Base-by-base conservation (phyloP, 2,329 filamentous ascomycete genomes). In the Penicillium sp. region DNA sequence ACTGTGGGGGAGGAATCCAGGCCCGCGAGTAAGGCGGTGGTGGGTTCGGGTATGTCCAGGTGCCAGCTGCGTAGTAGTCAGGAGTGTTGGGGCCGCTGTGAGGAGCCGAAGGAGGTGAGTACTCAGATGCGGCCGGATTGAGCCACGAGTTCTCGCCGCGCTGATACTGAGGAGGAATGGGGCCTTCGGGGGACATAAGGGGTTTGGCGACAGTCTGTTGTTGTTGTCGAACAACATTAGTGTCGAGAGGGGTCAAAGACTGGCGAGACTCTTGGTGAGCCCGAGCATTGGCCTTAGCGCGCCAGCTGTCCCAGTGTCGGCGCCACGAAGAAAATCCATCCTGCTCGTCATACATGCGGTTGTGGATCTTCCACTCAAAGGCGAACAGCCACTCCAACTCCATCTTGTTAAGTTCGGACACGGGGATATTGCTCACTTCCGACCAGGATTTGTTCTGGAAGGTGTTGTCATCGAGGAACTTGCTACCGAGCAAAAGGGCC, bases 401-500 rank as follows among this genome's bases (percentile, higher is more conserved):
- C 72, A 96, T 83, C 57, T 82, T 80, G 77, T 96, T 96, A 64
- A 97, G 82, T 69, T 96, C 91, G 2, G 83, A 77, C 20, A 96
- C 91, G 29, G 87, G 81, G 63, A 97, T 96, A 58, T 90, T 90
- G 75, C 91, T 96, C 50, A 97, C 92, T 70, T 97, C 92, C 5
- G 92, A 90, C 92, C 92, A 97, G 1, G 92, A 96, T 53, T 90
- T 89, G 77, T 96, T 97, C 81, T 96, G 92, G 76, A 97, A 97
- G 6, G 92, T 97, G 77, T 96, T 96, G 80, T 96, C 92, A 69
- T 97, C 92, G 63, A 96, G 80, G 69, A 96, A 97, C 78, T 97
- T 97, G 85, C 91, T 96, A 57, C 91, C 92, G 51, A 97, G 81
- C 49, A 97, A 83, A 54, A 97, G 79, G 7, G 89, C 86, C 35